Conservation (phyloP, 2,329 filamentous ascomycete genomes). For the Malbranchea zuffiana region DNA sequence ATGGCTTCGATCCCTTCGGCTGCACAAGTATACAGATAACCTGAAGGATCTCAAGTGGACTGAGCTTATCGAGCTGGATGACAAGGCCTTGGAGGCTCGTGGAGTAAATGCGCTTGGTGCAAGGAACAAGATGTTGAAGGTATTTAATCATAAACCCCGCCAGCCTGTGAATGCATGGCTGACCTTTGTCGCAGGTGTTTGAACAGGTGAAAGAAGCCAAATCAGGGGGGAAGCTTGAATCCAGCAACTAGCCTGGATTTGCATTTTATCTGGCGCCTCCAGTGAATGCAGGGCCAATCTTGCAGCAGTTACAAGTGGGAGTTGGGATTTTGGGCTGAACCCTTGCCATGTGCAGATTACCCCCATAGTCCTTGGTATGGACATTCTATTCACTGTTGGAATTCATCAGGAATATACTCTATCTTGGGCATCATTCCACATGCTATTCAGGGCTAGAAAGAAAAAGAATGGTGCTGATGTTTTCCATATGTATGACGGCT, state of each 20-base stretch:
- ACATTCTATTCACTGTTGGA: too few species aligned
- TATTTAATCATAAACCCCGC: constrained; percentile 21
- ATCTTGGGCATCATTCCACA: too few species aligned
- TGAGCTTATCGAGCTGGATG: constrained; percentile 81
- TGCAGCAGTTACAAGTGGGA: too few species aligned
- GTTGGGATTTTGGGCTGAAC: too few species aligned
- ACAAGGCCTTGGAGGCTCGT: constrained; percentile 81
- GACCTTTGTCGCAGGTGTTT: constrained; percentile 52
- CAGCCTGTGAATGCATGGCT: neutral
- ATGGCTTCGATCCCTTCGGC: constrained; percentile 84
- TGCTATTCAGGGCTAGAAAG: too few species aligned
- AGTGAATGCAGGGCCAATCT: too few species aligned
- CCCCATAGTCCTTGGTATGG: too few species aligned
- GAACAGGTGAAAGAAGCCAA: constrained; percentile 85
- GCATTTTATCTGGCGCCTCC: too few species aligned
- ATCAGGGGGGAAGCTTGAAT: constrained; percentile 56
- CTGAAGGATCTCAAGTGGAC: constrained; percentile 96
- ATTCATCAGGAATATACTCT: too few species aligned
- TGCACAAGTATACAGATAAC: constrained; percentile 99
- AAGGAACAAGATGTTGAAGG: constrained; percentile 95
- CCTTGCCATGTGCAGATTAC: too few species aligned
- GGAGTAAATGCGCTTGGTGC: constrained; percentile 93
- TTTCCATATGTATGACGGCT: neutral
- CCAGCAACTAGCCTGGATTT: too few species aligned
- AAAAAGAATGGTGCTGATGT: too few species aligned